Base-by-base conservation (phyloP, 1,284 basidiomycete species). In the Schizopora paradoxa region DNA sequence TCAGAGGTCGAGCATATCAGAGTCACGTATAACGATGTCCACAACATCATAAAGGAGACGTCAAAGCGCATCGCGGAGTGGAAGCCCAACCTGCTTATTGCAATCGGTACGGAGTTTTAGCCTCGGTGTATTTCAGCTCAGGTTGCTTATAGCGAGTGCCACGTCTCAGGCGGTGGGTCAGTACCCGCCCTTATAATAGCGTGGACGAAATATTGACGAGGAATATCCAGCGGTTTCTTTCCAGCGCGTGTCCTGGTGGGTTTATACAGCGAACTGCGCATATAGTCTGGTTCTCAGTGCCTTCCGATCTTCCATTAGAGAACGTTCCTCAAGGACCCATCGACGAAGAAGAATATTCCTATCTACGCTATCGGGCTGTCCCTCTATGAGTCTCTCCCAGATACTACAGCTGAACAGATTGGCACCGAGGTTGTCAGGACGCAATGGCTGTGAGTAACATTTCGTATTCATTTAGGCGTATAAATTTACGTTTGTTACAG, bases 351-450 rank as follows among this genome's bases (percentile, higher is more conserved):
- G 54, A 87, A 88, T 54, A 82, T 96, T 45, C 88, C 90, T 44
- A 95, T 96, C 55, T 82, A 84, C 65, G 93, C 93, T 2, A 94
- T 97, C 54, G 92, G 93, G 2, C 75, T 97, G 26, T 93, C 90
- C 2, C 73, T 97, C 4, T 97, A 97, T 58, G 93, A 97, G 62
- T 77, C 84, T 21, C 68, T 94, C 10, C 82, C 86, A 6, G 87
- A 82, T 18, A 76, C 76, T 16, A 82, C 80, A 6, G 82, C 70
- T 33, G 85, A 94, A 59, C 79, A 85, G 59, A 76, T 91, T 48
- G 91, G 91, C 25, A 79, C 72, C 48, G 83, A 94, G 63, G 89
- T 96, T 49, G 72, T 93, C 55, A 77, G 91, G 45, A 95, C 91
- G 6, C 93, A 96, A 64, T 96, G 92, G 93, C 75, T 79, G 88